Percentiles rank a stretch among this genome's conserved stretches.
Conservation (phyloP, 352 stramenopile species). For the Pythium vanterpoolii region DNA sequence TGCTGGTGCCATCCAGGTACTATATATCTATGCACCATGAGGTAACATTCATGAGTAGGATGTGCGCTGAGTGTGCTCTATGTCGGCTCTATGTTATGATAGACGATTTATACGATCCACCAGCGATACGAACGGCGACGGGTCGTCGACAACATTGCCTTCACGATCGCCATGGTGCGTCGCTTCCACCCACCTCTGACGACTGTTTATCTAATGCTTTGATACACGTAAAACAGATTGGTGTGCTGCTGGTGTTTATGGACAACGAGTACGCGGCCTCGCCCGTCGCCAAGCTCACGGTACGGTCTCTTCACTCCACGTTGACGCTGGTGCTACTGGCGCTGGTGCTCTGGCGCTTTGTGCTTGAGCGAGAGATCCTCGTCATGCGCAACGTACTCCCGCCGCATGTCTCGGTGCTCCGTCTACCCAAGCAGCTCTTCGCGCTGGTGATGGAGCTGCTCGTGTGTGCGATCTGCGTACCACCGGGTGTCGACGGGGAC, state of each 20-base stretch:
- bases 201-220: neutral
- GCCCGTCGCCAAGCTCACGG: slow-evolving; percentile 28
- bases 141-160: slow-evolving; percentile 54
- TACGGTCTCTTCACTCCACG: slow-evolving; percentile 40
- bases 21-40: neutral
- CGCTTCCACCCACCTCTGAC: neutral
- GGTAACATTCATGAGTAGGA: neutral
- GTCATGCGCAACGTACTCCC: slow-evolving; percentile 61
- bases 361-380: slow-evolving; percentile 50
- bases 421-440: slow-evolving; percentile 44
- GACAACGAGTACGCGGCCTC: slow-evolving; percentile 56
- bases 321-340: slow-evolving; percentile 48
- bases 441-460: slow-evolving; percentile 43
- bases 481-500: slow-evolving; percentile 40
- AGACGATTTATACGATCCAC: slow-evolving; percentile 67
- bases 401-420: slow-evolving; percentile 43
- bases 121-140: slow-evolving; percentile 59
- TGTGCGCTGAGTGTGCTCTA: neutral
- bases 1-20: slow-evolving; percentile 53
- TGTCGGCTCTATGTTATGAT: neutral
- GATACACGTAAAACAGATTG: slow-evolving; percentile 22
- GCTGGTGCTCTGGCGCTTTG: slow-evolving; percentile 54
- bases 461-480: slow-evolving; percentile 49
- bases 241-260: slow-evolving; percentile 60
- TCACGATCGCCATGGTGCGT: slow-evolving; percentile 47